phyloP scores from a whole-genome alignment of 1,139 yeast species.

The Candida sp. region DNA sequence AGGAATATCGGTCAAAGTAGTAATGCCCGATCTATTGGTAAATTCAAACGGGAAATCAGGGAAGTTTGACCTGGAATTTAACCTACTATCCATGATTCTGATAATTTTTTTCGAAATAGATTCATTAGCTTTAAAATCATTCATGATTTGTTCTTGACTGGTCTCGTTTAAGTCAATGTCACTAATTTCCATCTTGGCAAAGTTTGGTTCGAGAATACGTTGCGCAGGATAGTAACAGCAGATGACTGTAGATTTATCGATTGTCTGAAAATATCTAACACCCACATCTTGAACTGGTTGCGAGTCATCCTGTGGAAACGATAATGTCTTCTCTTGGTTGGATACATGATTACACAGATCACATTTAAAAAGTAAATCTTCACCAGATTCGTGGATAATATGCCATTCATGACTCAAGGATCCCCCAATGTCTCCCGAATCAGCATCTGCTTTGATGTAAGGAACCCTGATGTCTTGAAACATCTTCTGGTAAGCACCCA shows the following conservation, averaged over 20 bases:
- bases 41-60: constrained; percentile 71
- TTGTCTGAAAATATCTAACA: constrained; percentile 52
- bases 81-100: constrained; percentile 66
- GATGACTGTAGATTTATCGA: constrained; percentile 51
- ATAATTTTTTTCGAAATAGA: constrained; percentile 50
- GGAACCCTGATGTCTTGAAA: constrained; percentile 72
- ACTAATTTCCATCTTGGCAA: constrained; percentile 46
- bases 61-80: constrained; percentile 54
- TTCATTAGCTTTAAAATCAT: constrained; percentile 22
- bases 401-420: constrained; percentile 90
- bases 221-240: constrained; percentile 65
- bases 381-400: constrained; percentile 68
- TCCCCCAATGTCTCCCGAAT: constrained; percentile 94
- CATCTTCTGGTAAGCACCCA: constrained; percentile 59
- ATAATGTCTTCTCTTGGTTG: constrained; percentile 68
- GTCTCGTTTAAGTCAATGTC: constrained; percentile 39
- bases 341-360: constrained; percentile 58
- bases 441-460: constrained; percentile 81
- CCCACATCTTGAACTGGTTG: constrained; percentile 27
- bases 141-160: constrained; percentile 26
- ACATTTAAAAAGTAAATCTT: constrained; percentile 74
- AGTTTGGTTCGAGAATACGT: constrained; percentile 50
- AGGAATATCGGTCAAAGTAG: constrained; percentile 60
- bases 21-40: constrained; percentile 55
- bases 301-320: constrained; percentile 30